A percentile compares a stretch with the other conserved stretches of the same genome.
phyloP scores from a whole-genome alignment of 2,329 filamentous ascomycete species.

The Colletotrichum lentis region DNA sequence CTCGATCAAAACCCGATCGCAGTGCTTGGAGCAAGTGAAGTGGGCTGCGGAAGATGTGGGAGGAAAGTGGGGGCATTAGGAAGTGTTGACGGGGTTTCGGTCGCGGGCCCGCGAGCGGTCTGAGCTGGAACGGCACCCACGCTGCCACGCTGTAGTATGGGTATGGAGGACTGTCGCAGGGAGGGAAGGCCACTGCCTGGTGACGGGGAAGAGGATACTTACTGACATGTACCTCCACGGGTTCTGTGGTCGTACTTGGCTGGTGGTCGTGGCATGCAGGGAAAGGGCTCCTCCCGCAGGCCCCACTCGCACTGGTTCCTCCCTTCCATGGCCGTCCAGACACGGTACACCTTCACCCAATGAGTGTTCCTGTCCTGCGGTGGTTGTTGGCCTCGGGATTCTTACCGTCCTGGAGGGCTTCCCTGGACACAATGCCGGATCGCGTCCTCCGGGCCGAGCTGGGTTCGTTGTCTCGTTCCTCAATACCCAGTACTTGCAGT shows the following conservation, averaged over 20 bases:
- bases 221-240: background rate
- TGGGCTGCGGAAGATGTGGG: slow-evolving; percentile 23
- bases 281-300: slow-evolving; percentile 22
- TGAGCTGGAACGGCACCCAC: slow-evolving; percentile 14
- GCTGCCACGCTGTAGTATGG: no score
- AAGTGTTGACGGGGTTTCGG: background rate
- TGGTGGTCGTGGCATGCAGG: slow-evolving; percentile 19
- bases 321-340: slow-evolving; percentile 4
- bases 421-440: background rate
- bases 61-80: background rate
- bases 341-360: no score
- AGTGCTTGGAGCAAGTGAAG: slow-evolving; percentile 7
- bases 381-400: background rate
- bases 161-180: slow-evolving; percentile 25
- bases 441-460: background rate
- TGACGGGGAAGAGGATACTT: background rate
- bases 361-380: background rate
- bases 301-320: slow-evolving; percentile 16
- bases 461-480: background rate
- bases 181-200: background rate
- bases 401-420: background rate
- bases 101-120: background rate
- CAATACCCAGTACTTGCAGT: no score
- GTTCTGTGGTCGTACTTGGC: background rate
- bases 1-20: slow-evolving; percentile 11